Base-by-base conservation (phyloP, 164 flowering plant genomes). In the Macadamia tetraphylla region DNA sequence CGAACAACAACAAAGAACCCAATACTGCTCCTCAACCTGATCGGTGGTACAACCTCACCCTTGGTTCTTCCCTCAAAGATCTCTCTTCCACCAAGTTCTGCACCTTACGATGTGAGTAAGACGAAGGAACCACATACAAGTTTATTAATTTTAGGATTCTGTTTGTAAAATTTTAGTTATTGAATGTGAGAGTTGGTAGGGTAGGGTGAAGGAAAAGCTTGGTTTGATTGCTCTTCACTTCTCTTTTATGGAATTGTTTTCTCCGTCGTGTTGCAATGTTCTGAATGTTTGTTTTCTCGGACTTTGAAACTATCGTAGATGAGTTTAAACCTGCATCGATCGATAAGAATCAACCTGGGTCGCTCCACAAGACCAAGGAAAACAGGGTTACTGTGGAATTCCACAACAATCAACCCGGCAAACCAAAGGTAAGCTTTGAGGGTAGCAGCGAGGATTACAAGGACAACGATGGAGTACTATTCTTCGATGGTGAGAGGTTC, bases 311-410 rank as follows among this genome's bases (percentile, higher is more conserved):
- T 43, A 12, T 52, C 1, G 3, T 67, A 86, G 95, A 88, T 79
- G 94, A 88, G 68, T 89, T 86, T 66, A 88, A 88, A 67, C 98
- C 98, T 6, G 98, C 97, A 3, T 92, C 97, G 6, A 86, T 92
- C 43, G 98, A 89, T 74, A 89, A 88, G 80, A 86, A 72, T 35
- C 91, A 87, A 76, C 76, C 87, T 2, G 98, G 96, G n/a, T 70
- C 78, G 1, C 73, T 93, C 57, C 88, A 82, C 69, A 91, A 89
- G 86, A 84, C 73, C 63, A 93, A 91, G 75, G 97, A 91, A 10
- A 89, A 87, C 63, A 82, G 86, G 77, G 89, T 92, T 46, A 80
- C 87, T 1, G 94, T 92, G 10, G 96, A 90, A 58, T 92, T 92
- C 57, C 84, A 82, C 12, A 88, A 90, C 75, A 90, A 87, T 64